phyloP scores from a whole-genome alignment of 768 basidiomycete genomes.

The Amanita brunnescens region DNA sequence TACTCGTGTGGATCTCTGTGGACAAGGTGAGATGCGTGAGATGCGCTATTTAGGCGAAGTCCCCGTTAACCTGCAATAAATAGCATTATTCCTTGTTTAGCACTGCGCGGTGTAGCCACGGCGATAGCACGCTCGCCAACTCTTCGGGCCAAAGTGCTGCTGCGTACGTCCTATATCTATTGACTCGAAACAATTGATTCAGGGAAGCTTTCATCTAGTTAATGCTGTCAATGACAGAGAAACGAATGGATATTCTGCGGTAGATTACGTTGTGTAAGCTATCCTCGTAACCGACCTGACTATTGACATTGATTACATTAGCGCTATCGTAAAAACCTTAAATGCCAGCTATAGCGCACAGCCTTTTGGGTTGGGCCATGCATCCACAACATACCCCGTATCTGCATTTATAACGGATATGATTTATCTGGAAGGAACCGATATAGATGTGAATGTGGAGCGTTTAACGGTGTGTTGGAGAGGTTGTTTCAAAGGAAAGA shows the following conservation, averaged over 20 bases:
- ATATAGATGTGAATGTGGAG: slow-evolving; percentile 52
- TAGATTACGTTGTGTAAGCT: slow-evolving; percentile 71
- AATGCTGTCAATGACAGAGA: slow-evolving; percentile 87
- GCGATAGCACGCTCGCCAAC: slow-evolving; percentile 67
- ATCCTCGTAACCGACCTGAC: background rate
- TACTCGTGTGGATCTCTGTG: slow-evolving; percentile 94
- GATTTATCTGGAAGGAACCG: slow-evolving; percentile 60
- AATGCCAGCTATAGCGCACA: slow-evolving; percentile 48
- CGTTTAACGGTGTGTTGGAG: slow-evolving; percentile 29
- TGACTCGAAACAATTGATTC: background rate
- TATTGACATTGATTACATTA: slow-evolving; percentile 17
- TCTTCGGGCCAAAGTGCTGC: slow-evolving; percentile 74
- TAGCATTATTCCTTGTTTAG: slow-evolving; percentile 81
- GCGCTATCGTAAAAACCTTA: slow-evolving; percentile 62
- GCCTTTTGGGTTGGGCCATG: slow-evolving; percentile 51
- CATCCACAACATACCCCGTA: slow-evolving; percentile 55
- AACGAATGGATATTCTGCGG: slow-evolving; percentile 76
- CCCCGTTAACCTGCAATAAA: background rate
- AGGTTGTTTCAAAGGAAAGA: background rate
- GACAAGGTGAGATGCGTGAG: slow-evolving; percentile 56
- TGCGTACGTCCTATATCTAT: slow-evolving; percentile 44
- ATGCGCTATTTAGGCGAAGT: background rate
- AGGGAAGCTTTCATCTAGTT: slow-evolving; percentile 37
- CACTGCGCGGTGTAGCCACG: slow-evolving; percentile 69
- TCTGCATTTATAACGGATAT: slow-evolving; percentile 84